Conservation (phyloP, 768 basidiomycete species). For the Tylopilus sp. region DNA sequence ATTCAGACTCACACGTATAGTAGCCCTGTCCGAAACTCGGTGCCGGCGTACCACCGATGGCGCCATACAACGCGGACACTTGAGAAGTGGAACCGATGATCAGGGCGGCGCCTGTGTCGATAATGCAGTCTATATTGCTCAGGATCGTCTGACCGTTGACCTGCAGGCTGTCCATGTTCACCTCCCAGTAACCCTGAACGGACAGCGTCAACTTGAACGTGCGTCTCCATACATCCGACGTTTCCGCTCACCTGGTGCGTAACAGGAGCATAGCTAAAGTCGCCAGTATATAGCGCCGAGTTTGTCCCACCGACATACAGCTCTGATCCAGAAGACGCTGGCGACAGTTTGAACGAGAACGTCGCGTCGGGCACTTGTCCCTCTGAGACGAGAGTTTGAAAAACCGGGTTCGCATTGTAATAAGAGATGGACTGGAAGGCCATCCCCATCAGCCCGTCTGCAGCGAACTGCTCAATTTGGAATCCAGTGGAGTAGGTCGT, state of each 20-base stretch:
- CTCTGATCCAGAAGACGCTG: conserved; percentile 32
- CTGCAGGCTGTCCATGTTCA: conserved; percentile 13
- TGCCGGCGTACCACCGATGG: conserved; percentile 29
- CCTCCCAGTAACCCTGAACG: conserved; percentile 24
- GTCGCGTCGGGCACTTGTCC: conserved; percentile 29
- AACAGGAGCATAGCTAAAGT: conserved; percentile 36
- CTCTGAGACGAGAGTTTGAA: conserved; percentile 43
- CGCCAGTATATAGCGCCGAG: conserved; percentile 35
- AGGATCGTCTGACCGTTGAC: conserved; percentile 21
- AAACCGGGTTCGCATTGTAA: conserved; percentile 35
- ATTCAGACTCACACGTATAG: conserved; percentile 31
- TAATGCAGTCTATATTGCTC: conserved; percentile 17
- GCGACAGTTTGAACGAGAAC: conserved; percentile 41
- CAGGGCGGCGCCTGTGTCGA: conserved; percentile 52
- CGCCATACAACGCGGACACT: conserved; percentile 30
- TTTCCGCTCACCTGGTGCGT: too few species aligned
- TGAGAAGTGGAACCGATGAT: conserved; percentile 41
- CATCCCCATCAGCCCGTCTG: conserved; percentile 42
- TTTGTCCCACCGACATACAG: conserved; percentile 43
- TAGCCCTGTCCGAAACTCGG: conserved; percentile 34
- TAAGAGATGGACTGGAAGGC: conserved; percentile 38
- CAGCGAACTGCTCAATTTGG: conserved; percentile 7
- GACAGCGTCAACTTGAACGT: conserved; percentile 1
- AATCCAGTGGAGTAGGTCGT: conserved; percentile 16
- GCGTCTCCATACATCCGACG: conserved; percentile 15